These are phyloP conservation scores for Cenchrus fungigraminus DNA, from an alignment of 176 grass and related monocot species.

Conservation along the genomic window DNA sequence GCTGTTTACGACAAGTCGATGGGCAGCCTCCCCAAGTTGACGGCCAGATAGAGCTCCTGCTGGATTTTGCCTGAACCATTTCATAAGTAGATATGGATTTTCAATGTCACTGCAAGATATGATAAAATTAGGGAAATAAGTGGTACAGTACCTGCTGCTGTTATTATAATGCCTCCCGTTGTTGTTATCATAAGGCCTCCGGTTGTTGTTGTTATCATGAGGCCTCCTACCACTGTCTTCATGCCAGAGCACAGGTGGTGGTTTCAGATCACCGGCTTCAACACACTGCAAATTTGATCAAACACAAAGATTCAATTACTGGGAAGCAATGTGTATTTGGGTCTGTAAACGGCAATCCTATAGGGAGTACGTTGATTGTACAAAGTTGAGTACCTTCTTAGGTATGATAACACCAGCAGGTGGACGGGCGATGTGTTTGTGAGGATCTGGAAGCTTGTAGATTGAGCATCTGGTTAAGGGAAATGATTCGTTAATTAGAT, in stretches of 20 bases:
- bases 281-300: conserved; percentile 58
- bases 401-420: conserved; percentile 90
- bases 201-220: conserved; percentile 19
- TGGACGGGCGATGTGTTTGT: conserved; percentile 82
- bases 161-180: neutral
- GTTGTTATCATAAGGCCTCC: conserved; percentile 59
- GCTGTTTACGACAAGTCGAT: conserved; percentile 83
- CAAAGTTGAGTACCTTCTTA: conserved; percentile 64
- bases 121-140: neutral
- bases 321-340: neutral
- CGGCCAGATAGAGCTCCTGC: conserved; percentile 68
- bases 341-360: neutral
- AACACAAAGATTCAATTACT: conserved; percentile 26
- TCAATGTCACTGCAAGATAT: conserved; percentile 1
- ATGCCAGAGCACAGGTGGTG: conserved; percentile 93
- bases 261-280: conserved; percentile 84
- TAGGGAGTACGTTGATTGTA: neutral
- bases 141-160: conserved; percentile 43
- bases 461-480: conserved; percentile 67
- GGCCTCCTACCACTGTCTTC: conserved; percentile 79
- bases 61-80: conserved; percentile 77
- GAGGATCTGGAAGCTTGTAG: conserved; percentile 90
- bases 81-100: conserved; percentile 34
- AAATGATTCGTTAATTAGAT: conserved; percentile 31
- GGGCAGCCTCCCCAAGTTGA: conserved; percentile 82